Percentiles rank a stretch among this genome's conserved stretches.
These are phyloP conservation scores for Kodamaea leandrae DNA, from an alignment of 805 yeast genomes.

Conservation along the genomic window DNA sequence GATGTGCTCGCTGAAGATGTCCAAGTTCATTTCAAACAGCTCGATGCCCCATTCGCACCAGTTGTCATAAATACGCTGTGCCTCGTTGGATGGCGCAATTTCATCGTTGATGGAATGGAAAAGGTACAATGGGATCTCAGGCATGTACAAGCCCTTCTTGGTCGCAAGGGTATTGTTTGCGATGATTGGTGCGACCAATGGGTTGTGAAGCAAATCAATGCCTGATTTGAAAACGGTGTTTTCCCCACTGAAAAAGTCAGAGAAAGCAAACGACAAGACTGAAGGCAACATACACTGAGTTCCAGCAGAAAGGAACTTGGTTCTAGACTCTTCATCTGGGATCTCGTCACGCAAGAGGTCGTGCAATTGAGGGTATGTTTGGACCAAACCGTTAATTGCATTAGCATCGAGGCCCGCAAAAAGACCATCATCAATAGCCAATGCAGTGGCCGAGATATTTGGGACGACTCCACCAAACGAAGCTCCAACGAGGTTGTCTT, in stretches of 20 bases:
- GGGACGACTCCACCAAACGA: conserved; percentile 38
- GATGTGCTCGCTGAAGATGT: conserved; percentile 16
- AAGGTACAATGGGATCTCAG: conserved; percentile 13
- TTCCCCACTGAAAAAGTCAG: conserved; percentile 14
- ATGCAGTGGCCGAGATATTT: conserved; percentile 29
- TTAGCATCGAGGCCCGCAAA: conserved; percentile 30
- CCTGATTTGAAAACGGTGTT: conserved; percentile 15
- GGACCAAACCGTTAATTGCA: conserved; percentile 31
- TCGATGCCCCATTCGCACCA: conserved; percentile 14
- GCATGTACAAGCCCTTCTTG: conserved; percentile 11
- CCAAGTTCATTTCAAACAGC: conserved; percentile 11
- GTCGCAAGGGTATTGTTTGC: conserved; percentile 22
- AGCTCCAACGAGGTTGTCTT: conserved; percentile 25
- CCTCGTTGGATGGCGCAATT: conserved; percentile 11
- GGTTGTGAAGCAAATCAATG: conserved; percentile 15
- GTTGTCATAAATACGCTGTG: conserved; percentile 8
- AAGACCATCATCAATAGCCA: conserved; percentile 22
- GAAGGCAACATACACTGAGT: conserved; percentile 3
- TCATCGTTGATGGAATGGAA: conserved; percentile 15
- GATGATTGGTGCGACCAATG: conserved; percentile 13
- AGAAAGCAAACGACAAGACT: neutral
- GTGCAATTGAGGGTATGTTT: conserved; percentile 28
- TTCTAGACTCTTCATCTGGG: neutral
- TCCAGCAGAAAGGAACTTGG: neutral
- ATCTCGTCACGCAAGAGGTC: neutral